Evolutionary conservation across 257 asterid species (phyloP).

Genomic region (Nyctanthes arbortristis): DNA sequence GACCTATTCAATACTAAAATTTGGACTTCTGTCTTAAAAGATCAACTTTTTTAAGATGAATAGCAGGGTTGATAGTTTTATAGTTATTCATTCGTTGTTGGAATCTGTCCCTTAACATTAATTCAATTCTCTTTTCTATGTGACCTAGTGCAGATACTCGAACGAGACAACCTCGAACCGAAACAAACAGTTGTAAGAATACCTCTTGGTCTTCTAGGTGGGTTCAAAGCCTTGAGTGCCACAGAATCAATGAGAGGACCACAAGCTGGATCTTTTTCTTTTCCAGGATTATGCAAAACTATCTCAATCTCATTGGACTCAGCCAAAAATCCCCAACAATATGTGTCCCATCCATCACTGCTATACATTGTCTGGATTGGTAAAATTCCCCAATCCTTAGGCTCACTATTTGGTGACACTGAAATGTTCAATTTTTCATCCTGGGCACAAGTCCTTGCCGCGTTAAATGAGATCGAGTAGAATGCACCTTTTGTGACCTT

Average conservation of each 20-base stretch:
- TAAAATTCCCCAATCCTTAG: constrained; percentile 42
- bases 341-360: constrained; percentile 57
- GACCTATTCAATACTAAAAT: too few relatives aligned
- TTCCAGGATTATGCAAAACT: constrained; percentile 44
- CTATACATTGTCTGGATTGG: constrained; percentile 55
- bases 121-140: too few relatives aligned
- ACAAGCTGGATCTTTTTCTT: constrained; percentile 42
- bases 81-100: too few relatives aligned
- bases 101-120: too few relatives aligned
- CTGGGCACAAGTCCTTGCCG: constrained; percentile 81
- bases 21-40: too few relatives aligned
- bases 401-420: constrained; percentile 39
- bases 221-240: constrained; percentile 58
- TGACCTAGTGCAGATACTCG: too few relatives aligned
- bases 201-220: constrained; percentile 55
- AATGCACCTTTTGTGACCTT: constrained; percentile 42
- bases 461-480: constrained; percentile 63
- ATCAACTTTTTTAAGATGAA: too few relatives aligned
- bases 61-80: too few relatives aligned
- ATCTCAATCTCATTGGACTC: constrained; percentile 32
- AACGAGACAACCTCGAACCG: too few relatives aligned
- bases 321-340: constrained; percentile 48
- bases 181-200: not conserved
- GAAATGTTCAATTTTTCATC: constrained; percentile 63
- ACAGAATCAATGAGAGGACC: constrained; percentile 81